Base-by-base conservation (phyloP, 192 early-diverging fungal genomes). In the Linnemannia zychae region DNA sequence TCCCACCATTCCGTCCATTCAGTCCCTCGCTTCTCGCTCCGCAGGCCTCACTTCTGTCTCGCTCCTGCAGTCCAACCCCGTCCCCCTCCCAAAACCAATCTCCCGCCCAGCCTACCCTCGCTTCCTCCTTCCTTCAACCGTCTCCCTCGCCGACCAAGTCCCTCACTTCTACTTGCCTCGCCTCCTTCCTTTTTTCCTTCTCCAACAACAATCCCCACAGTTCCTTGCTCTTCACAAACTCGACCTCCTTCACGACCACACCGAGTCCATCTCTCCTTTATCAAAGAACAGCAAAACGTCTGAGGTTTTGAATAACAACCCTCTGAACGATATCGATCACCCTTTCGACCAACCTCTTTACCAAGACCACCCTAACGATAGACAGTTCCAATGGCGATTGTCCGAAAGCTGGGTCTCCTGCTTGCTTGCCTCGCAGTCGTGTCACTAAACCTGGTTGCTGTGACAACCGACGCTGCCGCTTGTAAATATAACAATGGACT, bases 401-500 rank as follows among this genome's bases (percentile, higher is more conserved):
- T 75, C 74, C 83, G 78, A 50, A 85, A 85, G 77, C 68, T 85
- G 60, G 74, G 77, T 68, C 65, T 85, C 48, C 18, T 85, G 77
- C 73, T 79, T 74, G 68, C 78, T 75, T 72, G 74, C 74, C 73
- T 68, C 76, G 66, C 77, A 67, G 49, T 79, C 74, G 38, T 85
- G 67, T 79, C 82, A 15, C 52, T 78, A 20, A 28, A 37, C 71
- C n/a, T 74, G 18, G 60, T 76, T 7, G 75, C 47, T 31, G 15
- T 47, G 36, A 53, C 65, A 16, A 65, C 50, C 9, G 83, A 84
- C 7, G 82, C 77, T 7, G 83, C 72, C 7, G 83, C 60, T 28
- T 85, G 83, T 71, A 79, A 76, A 37, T 79, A 79, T 37, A 79
- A 85, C 65, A 69, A 76, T 40, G 77, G 74, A 15, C 74, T 67